Evolutionary conservation across 495 filamentous ascomycete genomes (phyloP).

Genomic region (Parachaetomium inaequale): DNA sequence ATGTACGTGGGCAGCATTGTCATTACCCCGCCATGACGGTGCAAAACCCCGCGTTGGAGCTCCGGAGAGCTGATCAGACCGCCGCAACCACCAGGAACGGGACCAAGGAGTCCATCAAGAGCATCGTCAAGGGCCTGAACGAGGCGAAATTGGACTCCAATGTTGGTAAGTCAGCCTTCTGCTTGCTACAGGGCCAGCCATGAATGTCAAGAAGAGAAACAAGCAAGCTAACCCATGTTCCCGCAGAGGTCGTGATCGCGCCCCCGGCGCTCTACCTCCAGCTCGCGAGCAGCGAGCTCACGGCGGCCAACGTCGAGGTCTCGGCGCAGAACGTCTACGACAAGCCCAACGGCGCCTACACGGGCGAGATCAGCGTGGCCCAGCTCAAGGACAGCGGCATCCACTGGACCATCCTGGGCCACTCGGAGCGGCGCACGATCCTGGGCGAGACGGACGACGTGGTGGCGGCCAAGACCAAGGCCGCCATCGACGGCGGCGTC

Average conservation of each 20-base stretch:
- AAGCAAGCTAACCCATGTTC: constrained; percentile 6
- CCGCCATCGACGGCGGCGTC: constrained; percentile 79
- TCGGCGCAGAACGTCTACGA: constrained; percentile 95
- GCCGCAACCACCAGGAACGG: constrained; percentile 67
- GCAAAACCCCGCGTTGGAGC: constrained; percentile 27
- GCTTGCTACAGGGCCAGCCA: no score
- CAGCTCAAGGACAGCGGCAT: constrained; percentile 86
- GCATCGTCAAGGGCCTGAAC: constrained; percentile 85
- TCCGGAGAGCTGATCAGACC: constrained; percentile 23
- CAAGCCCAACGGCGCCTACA: constrained; percentile 95
- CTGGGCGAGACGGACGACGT: constrained; percentile 81
- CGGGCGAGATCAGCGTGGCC: constrained; percentile 87
- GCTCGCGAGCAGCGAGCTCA: constrained; percentile 69
- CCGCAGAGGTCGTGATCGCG: constrained; percentile 84
- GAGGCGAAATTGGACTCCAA: constrained; percentile 66
- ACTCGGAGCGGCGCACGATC: constrained; percentile 87
- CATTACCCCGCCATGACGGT: constrained; percentile 30
- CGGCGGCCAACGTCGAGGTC: constrained; percentile 60
- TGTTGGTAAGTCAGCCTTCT: constrained; percentile 49
- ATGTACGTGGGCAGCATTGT: constrained; percentile 58
- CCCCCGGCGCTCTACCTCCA: constrained; percentile 89
- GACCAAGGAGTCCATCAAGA: constrained; percentile 75
- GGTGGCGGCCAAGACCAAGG: constrained; percentile 88
- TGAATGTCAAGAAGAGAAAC: background rate
- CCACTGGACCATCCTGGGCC: constrained; percentile 85